Conservation (phyloP, 352 stramenopile species). For the Pythium scleroteichum region DNA sequence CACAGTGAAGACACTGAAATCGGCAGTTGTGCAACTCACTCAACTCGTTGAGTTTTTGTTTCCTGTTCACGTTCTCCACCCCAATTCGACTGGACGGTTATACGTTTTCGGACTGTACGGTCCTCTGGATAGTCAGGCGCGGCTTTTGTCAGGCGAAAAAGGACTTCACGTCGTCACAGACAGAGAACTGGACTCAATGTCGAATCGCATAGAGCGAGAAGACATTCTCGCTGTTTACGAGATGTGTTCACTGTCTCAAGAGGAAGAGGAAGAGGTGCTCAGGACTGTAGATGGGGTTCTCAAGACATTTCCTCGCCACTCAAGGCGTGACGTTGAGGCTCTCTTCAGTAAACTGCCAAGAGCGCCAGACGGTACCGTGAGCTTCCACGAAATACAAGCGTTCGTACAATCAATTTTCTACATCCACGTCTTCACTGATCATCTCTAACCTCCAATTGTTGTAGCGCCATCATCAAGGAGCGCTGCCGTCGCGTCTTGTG, state of each 20-base stretch:
- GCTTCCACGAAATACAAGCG: constrained; percentile 85
- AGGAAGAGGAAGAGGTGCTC: constrained; percentile 77
- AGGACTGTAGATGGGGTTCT: constrained; percentile 64
- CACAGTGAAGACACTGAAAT: constrained; percentile 2
- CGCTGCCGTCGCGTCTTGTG: constrained; percentile 61
- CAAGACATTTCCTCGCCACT: constrained; percentile 70
- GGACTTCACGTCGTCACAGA: constrained; percentile 71
- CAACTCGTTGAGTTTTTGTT: constrained; percentile 80
- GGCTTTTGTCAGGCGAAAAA: constrained; percentile 59
- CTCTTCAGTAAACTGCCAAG: constrained; percentile 55
- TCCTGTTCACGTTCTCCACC: constrained; percentile 69
- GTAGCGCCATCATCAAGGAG: constrained; percentile 54
- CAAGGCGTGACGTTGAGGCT: constrained; percentile 51
- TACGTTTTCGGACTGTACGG: constrained; percentile 85
- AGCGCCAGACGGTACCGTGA: constrained; percentile 44
- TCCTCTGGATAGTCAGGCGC: constrained; percentile 57
- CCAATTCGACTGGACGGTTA: constrained; percentile 71
- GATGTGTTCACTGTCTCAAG: constrained; percentile 59
- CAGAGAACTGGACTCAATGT: constrained; percentile 78
- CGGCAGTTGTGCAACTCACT: constrained; percentile 42
- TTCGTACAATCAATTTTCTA: constrained; percentile 17
- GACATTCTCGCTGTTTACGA: constrained; percentile 79
- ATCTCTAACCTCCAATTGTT: too few relatives aligned
- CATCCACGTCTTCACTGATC: not conserved
- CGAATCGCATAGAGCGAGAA: constrained; percentile 70